phyloP scores from a whole-genome alignment of 1,139 yeast genomes.

The Suhomyces anneliseae region DNA sequence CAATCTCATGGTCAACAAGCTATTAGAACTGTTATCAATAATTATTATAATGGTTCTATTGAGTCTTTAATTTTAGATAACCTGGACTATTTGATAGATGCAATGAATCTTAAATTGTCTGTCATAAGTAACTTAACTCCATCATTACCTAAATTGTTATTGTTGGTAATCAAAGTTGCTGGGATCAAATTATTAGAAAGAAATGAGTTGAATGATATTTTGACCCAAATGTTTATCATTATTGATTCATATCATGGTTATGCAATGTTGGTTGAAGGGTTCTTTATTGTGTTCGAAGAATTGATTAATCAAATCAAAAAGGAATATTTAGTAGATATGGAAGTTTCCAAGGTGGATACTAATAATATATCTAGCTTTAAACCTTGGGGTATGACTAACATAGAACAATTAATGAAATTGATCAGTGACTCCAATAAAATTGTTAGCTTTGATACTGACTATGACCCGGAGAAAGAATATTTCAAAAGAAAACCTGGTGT shows the following conservation, averaged over 20 bases:
- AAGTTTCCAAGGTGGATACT: constrained; percentile 7
- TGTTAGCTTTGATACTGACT: constrained; percentile 30
- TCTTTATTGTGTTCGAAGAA: constrained; percentile 70
- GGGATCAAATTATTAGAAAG: constrained; percentile 58
- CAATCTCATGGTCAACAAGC: constrained; percentile 34
- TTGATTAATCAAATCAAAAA: constrained; percentile 54
- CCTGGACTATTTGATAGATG: constrained; percentile 77
- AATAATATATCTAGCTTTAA: constrained; percentile 29
- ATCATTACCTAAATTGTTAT: constrained; percentile 65
- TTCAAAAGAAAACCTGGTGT: constrained; percentile 33
- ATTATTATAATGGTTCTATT: constrained; percentile 59
- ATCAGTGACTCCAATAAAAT: constrained; percentile 40
- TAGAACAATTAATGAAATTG: constrained; percentile 40
- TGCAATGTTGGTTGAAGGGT: constrained; percentile 65
- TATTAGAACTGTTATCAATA: constrained; percentile 42
- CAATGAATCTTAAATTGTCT: constrained; percentile 66
- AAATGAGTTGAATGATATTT: constrained; percentile 67
- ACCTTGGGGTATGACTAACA: constrained; percentile 57
- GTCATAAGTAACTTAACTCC: constrained; percentile 68
- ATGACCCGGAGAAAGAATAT: constrained; percentile 35
- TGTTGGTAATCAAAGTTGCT: constrained; percentile 65
- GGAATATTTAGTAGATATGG: constrained; percentile 30
- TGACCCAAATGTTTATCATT: constrained; percentile 70
- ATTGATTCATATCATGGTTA: constrained; percentile 87
- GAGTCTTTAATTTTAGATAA: constrained; percentile 59